phyloP scores from a whole-genome alignment of 495 filamentous ascomycete genomes.

The Lasiosphaeria miniovina region DNA sequence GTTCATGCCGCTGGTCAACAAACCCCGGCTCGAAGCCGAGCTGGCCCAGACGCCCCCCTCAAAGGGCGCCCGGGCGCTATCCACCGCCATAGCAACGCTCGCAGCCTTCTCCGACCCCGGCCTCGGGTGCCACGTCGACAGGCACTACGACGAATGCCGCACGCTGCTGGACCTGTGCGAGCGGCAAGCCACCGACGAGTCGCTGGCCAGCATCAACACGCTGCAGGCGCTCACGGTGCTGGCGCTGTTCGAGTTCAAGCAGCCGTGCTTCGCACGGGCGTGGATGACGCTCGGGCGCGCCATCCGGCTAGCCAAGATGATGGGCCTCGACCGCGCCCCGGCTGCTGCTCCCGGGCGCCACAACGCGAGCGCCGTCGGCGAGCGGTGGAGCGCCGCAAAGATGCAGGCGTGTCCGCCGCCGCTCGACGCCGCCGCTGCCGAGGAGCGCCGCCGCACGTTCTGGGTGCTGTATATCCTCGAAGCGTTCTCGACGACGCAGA shows the following conservation, averaged over 20 bases:
- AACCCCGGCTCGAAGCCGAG: conserved; percentile 10
- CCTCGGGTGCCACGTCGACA: conserved; percentile 5
- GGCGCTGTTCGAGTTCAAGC: conserved; percentile 15
- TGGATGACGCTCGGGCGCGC: conserved; percentile 22
- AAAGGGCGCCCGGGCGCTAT: conserved; percentile 8
- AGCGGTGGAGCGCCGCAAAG: background rate
- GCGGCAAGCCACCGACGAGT: conserved; percentile 12
- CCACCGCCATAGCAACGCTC: conserved; percentile 11
- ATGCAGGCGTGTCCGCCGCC: background rate
- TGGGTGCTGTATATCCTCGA: background rate
- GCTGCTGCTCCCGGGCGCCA: background rate
- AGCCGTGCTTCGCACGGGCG: conserved; percentile 15
- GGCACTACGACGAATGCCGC: conserved; percentile 16
- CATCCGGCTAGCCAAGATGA: conserved; percentile 15
- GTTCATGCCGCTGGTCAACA: conserved; percentile 12
- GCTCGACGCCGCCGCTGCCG: background rate
- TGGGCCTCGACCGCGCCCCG: conserved; percentile 9
- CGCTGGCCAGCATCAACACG: conserved; percentile 16
- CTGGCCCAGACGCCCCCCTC: conserved; percentile 2
- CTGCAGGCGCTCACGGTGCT: conserved; percentile 15
- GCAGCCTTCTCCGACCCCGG: conserved; percentile 3
- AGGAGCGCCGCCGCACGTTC: background rate
- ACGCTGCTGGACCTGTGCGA: conserved; percentile 16
- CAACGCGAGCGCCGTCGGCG: background rate
- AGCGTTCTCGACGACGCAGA: background rate